Conservation (phyloP, 2,329 filamentous ascomycete genomes). For the Pyrenophora graminea region DNA sequence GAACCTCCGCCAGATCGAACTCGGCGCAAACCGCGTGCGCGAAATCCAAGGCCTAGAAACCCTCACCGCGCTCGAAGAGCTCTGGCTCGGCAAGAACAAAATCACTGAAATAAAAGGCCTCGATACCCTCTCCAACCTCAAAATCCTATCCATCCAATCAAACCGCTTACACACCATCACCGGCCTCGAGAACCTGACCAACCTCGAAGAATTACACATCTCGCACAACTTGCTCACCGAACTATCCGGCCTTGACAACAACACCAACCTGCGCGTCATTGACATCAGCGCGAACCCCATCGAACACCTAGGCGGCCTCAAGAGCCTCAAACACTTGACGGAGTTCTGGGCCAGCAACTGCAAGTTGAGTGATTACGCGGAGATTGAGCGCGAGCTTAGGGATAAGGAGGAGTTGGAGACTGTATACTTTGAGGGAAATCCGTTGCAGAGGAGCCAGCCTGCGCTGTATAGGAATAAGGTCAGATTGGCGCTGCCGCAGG, state of each 20-base stretch:
- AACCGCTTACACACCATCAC: constrained; percentile 83
- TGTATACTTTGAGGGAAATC: constrained; percentile 96
- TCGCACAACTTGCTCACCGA: constrained; percentile 89
- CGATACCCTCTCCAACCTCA: constrained; percentile 73
- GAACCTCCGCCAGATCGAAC: constrained; percentile 79
- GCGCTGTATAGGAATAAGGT: constrained; percentile 95
- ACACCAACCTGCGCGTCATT: constrained; percentile 67
- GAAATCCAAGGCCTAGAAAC: constrained; percentile 84
- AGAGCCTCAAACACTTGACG: constrained; percentile 71
- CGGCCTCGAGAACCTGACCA: constrained; percentile 72
- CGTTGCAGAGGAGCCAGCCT: constrained; percentile 77
- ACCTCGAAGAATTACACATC: constrained; percentile 91
- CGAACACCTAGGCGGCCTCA: constrained; percentile 72
- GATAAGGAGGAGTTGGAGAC: constrained; percentile 83
- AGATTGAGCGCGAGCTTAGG: constrained; percentile 76
- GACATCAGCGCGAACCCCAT: constrained; percentile 92
- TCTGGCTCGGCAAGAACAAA: constrained; percentile 97
- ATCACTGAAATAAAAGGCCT: constrained; percentile 82
- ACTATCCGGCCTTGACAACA: constrained; percentile 66
- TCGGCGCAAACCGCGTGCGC: constrained; percentile 89
- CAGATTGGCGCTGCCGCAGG: constrained; percentile 79
- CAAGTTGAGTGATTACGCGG: constrained; percentile 74
- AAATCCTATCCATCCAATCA: constrained; percentile 90
- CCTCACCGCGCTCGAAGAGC: constrained; percentile 76
- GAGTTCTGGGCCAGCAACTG: constrained; percentile 97